Percentiles rank a stretch among this genome's conserved stretches.
These are phyloP conservation scores for Gamsiella multidivaricata DNA, from an alignment of 192 early-diverging fungal species.

Conservation along the genomic window DNA sequence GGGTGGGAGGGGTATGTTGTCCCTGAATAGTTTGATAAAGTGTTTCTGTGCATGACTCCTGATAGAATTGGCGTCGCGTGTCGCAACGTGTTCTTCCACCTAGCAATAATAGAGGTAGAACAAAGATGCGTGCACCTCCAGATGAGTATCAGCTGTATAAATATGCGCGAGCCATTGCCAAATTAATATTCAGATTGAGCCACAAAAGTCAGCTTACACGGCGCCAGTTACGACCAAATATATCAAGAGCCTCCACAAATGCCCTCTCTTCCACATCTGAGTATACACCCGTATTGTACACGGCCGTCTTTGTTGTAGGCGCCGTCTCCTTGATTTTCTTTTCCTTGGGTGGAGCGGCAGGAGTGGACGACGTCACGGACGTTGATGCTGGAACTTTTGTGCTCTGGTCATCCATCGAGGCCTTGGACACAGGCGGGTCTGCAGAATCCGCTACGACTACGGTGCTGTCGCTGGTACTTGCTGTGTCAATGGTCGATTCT, in stretches of 20 bases:
- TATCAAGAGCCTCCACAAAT: constrained; percentile 83
- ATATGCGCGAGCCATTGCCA: no score
- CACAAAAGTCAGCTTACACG: constrained; percentile 65
- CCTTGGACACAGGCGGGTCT: constrained; percentile 8
- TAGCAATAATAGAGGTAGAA: constrained; percentile 28
- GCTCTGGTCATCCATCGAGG: neutral
- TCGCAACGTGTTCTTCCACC: constrained; percentile 78
- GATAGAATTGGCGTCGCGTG: constrained; percentile 85
- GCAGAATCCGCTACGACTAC: neutral
- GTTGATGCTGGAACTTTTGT: constrained; percentile 6
- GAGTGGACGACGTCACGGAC: neutral
- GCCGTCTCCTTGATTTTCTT: constrained; percentile 59
- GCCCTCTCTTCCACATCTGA: constrained; percentile 77
- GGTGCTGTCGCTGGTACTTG: neutral
- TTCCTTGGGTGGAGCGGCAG: constrained; percentile 32
- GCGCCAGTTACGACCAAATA: constrained; percentile 87
- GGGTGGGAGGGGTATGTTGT: constrained; percentile 81
- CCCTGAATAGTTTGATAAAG: constrained; percentile 91
- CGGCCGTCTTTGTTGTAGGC: no score
- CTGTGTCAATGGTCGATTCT: constrained; percentile 27
- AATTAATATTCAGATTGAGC: no score
- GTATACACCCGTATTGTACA: constrained; percentile 79
- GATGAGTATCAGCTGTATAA: no score
- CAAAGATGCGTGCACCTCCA: no score
- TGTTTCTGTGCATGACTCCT: constrained; percentile 93